phyloP scores from a whole-genome alignment of 2,329 filamentous ascomycete genomes.

The Sporothrix luriei region DNA sequence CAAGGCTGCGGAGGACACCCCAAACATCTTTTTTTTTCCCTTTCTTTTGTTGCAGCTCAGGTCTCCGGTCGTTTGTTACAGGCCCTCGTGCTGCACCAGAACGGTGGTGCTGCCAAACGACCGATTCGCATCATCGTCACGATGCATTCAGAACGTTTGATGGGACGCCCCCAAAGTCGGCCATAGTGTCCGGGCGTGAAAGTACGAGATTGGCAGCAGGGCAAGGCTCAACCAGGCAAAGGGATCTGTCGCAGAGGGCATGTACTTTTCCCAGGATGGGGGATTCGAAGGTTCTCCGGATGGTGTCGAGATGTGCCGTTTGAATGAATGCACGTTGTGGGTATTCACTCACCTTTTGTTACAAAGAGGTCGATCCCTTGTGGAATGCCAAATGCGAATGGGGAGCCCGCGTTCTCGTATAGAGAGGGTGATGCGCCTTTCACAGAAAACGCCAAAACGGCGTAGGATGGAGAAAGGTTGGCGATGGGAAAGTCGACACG shows the following conservation, averaged over 20 bases:
- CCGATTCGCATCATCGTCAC: neutral
- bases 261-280: neutral
- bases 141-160: neutral
- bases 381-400: neutral
- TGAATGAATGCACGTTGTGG: neutral
- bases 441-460: constrained; percentile 18
- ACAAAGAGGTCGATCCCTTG: neutral
- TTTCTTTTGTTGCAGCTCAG: neutral
- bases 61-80: neutral
- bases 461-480: constrained; percentile 1
- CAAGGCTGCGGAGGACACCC: constrained; percentile 8
- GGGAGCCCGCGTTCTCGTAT: constrained; percentile 10
- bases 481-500: neutral
- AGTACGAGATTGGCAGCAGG: neutral
- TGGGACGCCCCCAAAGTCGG: neutral
- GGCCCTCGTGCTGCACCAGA: neutral
- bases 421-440: constrained; percentile 2
- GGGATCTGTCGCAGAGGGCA: neutral
- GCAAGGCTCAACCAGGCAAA: neutral
- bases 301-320: neutral
- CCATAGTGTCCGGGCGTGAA: neutral
- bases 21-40: constrained; percentile 6
- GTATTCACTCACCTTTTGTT: constrained; percentile 22
- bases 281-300: neutral
- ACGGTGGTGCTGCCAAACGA: constrained; percentile 7